Conservation (phyloP, 164 flowering plant species). For the Buxus sempervirens region DNA sequence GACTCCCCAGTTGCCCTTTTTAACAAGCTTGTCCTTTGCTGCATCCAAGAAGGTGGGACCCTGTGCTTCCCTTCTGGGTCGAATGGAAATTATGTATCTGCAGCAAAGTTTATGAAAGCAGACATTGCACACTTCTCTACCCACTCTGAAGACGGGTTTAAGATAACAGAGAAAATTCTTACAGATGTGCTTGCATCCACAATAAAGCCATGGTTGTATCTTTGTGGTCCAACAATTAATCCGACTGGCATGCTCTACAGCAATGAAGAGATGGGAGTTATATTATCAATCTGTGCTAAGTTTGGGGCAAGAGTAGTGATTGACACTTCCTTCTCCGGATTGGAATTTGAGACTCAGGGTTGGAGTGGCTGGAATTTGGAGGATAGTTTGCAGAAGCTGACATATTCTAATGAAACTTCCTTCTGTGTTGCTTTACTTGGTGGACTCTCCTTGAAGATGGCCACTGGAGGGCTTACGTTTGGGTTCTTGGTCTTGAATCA, state of each 20-base stretch:
- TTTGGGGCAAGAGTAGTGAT: constrained; percentile 77
- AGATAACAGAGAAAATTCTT: constrained; percentile 60
- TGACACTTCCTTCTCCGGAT: constrained; percentile 89
- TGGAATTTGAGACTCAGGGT: constrained; percentile 49
- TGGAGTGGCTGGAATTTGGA: constrained; percentile 68
- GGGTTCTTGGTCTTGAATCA: constrained; percentile 70
- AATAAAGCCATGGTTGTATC: constrained; percentile 78
- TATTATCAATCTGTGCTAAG: constrained; percentile 64
- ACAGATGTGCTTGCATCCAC: constrained; percentile 37
- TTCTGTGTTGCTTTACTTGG: constrained; percentile 75
- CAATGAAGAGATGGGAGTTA: constrained; percentile 52
- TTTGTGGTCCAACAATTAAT: constrained; percentile 83
- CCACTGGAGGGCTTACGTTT: constrained; percentile 69
- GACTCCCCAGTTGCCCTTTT: constrained; percentile 72
- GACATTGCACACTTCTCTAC: constrained; percentile 56
- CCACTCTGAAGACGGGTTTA: constrained; percentile 51
- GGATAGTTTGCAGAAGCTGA: constrained; percentile 41
- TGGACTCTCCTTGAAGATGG: constrained; percentile 69
- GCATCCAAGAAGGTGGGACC: constrained; percentile 86
- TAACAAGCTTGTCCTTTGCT: constrained; percentile 79
- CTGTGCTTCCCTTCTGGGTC: constrained; percentile 81
- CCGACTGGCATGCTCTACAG: constrained; percentile 84
- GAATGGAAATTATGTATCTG: constrained; percentile 71
- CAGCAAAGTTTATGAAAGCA: constrained; percentile 83
- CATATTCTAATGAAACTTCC: constrained; percentile 27